phyloP scores from a whole-genome alignment of 768 basidiomycete genomes.

The Lentinula boryana region DNA sequence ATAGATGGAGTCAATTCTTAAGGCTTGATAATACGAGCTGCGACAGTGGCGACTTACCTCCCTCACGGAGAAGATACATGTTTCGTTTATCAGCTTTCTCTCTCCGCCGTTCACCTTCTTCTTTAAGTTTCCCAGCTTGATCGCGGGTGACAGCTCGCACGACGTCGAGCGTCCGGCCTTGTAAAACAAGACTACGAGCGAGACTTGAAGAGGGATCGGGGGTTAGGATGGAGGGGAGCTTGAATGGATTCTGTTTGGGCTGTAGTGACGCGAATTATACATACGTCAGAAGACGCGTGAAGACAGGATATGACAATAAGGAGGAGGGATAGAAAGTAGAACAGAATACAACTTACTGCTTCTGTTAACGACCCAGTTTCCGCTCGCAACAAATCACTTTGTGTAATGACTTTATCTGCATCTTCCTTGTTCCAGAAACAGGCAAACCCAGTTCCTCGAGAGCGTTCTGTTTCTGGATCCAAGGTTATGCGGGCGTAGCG shows the following conservation, averaged over 20 bases:
- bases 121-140: slow-evolving; percentile 81
- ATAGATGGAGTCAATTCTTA: neutral
- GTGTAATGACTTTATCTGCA: slow-evolving; percentile 78
- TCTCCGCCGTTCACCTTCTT: slow-evolving; percentile 77
- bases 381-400: slow-evolving; percentile 64
- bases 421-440: slow-evolving; percentile 95
- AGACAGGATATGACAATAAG: neutral
- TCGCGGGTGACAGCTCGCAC: slow-evolving; percentile 87
- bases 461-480: slow-evolving; percentile 77
- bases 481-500: slow-evolving; percentile 90
- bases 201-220: slow-evolving; percentile 87
- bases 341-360: slow-evolving; percentile 16
- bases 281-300: neutral
- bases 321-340: neutral
- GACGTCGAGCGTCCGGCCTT: slow-evolving; percentile 90
- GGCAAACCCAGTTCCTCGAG: slow-evolving; percentile 92
- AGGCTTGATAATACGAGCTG: neutral
- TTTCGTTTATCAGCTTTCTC: slow-evolving; percentile 94
- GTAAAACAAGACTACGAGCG: slow-evolving; percentile 79
- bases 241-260: slow-evolving; percentile 81
- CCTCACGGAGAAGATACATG: slow-evolving; percentile 93
- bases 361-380: slow-evolving; percentile 43
- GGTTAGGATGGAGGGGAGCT: slow-evolving; percentile 82
- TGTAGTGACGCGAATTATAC: slow-evolving; percentile 16
- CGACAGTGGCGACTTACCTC: slow-evolving; percentile 50